Conservation (phyloP, 2,329 filamentous ascomycete species). For the Xenosphaeropsis pyriputrescens region DNA sequence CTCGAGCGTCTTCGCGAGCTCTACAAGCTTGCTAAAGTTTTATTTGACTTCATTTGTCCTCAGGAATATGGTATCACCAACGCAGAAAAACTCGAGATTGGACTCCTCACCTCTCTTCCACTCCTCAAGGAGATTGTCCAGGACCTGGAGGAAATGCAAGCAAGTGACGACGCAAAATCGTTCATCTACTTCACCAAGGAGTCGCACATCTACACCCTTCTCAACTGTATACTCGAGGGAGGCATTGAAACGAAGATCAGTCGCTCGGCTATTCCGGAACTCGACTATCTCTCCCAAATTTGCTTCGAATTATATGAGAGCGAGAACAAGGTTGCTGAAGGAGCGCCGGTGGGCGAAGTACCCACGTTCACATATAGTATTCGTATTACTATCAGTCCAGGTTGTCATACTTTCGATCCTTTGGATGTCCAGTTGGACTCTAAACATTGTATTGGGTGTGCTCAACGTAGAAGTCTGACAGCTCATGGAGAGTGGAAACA, state of each 20-base stretch:
- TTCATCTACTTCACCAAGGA: conserved; percentile 99
- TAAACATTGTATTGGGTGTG: conserved; percentile 90
- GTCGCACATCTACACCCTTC: conserved; percentile 92
- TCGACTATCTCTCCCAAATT: conserved; percentile 95
- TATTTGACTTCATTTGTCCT: conserved; percentile 97
- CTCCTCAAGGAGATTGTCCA: conserved; percentile 93
- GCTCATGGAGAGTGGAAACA: conserved; percentile 91
- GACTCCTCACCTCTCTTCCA: conserved; percentile 81
- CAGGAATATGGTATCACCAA: conserved; percentile 97
- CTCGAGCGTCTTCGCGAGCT: conserved; percentile 84
- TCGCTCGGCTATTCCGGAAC: conserved; percentile 85
- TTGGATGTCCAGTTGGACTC: conserved; percentile 93
- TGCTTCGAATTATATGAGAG: conserved; percentile 97
- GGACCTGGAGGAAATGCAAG: conserved; percentile 93
- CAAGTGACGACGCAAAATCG: conserved; percentile 81
- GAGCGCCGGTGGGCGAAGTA: conserved; percentile 12
- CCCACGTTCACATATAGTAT: conserved; percentile 76
- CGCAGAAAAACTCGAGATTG: conserved; percentile 96
- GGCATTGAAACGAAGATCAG: conserved; percentile 96
- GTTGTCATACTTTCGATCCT: conserved; percentile 92
- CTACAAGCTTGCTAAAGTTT: conserved; percentile 82
- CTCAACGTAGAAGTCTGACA: conserved; percentile 78
- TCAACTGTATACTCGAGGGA: conserved; percentile 96
- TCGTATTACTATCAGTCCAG: conserved; percentile 87
- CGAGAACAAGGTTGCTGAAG: conserved; percentile 39